Evolutionary conservation across 805 yeast genomes (phyloP).

Genomic region (Kodamaea kaohsiungensis): DNA sequence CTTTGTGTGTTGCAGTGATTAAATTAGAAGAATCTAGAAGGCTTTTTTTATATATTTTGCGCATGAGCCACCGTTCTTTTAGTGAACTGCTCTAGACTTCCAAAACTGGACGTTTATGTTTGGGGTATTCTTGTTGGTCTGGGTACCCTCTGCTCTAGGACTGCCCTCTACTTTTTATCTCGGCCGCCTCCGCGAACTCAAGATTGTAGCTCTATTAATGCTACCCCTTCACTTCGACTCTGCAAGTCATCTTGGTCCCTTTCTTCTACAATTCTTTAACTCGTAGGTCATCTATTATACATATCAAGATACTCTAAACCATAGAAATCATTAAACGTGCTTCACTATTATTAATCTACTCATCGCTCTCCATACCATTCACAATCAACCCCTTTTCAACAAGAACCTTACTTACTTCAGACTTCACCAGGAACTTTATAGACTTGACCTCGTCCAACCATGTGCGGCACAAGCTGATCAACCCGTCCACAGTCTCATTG

Average conservation of each 20-base stretch:
- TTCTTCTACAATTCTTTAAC: background rate
- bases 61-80: too few relatives aligned
- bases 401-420: slow-evolving; percentile 30
- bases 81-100: background rate
- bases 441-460: slow-evolving; percentile 32
- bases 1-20: background rate
- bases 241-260: background rate
- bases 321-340: background rate
- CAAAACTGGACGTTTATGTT: background rate
- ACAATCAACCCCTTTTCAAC: slow-evolving; percentile 32
- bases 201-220: background rate
- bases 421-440: slow-evolving; percentile 24
- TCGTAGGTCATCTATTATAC: background rate
- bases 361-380: slow-evolving; percentile 4
- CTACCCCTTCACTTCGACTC: background rate
- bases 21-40: background rate
- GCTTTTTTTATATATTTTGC: too few relatives aligned
- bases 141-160: background rate
- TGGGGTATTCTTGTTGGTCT: too few relatives aligned
- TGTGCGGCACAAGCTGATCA: slow-evolving; percentile 24
- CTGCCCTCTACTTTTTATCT: background rate
- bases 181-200: background rate
- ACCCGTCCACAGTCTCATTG: slow-evolving; percentile 27
- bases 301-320: background rate
- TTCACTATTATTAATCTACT: background rate